These are phyloP conservation scores for Eucalyptus leucophloia DNA, from an alignment of 345 rosid species.

Conservation along the genomic window DNA sequence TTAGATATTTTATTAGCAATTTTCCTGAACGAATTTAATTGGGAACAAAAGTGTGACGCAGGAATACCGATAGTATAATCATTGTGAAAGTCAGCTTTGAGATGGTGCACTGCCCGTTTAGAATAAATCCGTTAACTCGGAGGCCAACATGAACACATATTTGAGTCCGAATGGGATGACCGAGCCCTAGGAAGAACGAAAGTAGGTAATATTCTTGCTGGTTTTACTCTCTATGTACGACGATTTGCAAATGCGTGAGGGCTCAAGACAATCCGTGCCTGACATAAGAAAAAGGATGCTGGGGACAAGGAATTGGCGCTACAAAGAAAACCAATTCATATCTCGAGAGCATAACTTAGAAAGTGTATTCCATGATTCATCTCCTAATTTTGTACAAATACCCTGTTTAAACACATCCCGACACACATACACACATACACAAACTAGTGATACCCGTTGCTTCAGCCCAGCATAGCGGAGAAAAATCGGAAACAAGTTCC, in stretches of 20 bases:
- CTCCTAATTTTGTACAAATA: not conserved
- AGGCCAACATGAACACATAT: not conserved
- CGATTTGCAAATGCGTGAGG: not conserved
- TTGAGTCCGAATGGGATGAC: not conserved
- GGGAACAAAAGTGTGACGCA: not conserved
- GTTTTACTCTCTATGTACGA: not conserved
- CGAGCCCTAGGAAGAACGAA: not conserved
- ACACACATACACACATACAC: not conserved
- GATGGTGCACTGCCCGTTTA: not conserved
- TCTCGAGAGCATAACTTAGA: not conserved
- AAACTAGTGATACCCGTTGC: not conserved
- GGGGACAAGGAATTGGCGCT: not conserved
- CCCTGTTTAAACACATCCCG: not conserved
- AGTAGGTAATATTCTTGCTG: not conserved
- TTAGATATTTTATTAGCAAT: too few species aligned
- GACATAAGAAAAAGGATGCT: not conserved
- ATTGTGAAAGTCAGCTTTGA: not conserved
- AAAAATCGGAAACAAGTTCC: not conserved
- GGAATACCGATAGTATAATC: not conserved
- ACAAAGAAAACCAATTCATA: not conserved
- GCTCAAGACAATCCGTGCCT: not conserved
- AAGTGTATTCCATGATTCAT: not conserved
- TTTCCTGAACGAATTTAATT: too few species aligned
- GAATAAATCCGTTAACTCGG: not conserved
- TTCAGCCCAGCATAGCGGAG: not conserved